Evolutionary conservation across 129 eudicot genomes (phyloP).

Genomic region (Centaurea solstitialis): DNA sequence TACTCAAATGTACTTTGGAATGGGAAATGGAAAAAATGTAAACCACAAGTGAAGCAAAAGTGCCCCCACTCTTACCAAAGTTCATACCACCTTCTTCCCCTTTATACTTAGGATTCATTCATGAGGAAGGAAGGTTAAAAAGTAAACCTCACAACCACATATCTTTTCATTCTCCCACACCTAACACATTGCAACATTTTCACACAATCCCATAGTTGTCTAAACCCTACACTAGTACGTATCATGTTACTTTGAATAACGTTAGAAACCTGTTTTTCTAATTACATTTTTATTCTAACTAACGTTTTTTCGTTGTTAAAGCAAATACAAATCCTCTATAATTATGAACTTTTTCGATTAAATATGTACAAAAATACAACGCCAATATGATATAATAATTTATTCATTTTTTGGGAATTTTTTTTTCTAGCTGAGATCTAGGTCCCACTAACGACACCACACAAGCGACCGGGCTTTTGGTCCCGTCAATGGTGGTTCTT

Average conservation of each 20-base stretch:
- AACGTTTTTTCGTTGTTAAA: not conserved
- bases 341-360: too few relatives aligned
- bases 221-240: not conserved
- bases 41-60: constrained; percentile 40
- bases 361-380: not conserved
- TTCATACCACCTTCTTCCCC: constrained; percentile 20
- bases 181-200: constrained; percentile 31
- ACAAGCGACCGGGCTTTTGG: not conserved
- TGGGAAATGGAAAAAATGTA: not conserved
- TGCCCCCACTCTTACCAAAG: constrained; percentile 33
- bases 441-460: not conserved
- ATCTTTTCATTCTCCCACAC: constrained; percentile 22
- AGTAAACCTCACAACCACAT: constrained; percentile 19
- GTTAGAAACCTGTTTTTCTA: not conserved
- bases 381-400: not conserved
- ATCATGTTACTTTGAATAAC: not conserved
- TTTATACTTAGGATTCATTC: constrained; percentile 19
- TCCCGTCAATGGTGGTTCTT: not conserved
- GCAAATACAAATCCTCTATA: not conserved
- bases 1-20: not conserved
- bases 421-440: not conserved
- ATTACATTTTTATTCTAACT: not conserved
- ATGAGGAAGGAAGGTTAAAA: constrained; percentile 27
- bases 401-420: not conserved
- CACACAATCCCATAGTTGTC: constrained; percentile 16